Base-by-base conservation (phyloP, 2,329 filamentous ascomycete genomes). In the Westerdykella ornata region DNA sequence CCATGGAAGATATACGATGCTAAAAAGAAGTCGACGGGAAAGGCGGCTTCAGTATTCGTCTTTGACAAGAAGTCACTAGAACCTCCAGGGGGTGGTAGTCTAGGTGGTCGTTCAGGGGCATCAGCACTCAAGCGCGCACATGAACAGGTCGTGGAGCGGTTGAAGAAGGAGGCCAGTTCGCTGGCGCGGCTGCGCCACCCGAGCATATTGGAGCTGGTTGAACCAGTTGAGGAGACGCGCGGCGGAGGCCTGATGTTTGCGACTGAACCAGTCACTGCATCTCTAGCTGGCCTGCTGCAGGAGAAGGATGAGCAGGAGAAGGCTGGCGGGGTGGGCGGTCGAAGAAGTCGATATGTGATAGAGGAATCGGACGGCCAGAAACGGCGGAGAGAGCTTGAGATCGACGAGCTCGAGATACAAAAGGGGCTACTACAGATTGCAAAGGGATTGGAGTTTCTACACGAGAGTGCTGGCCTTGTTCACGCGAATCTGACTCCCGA, bases 1-100 rank as follows among this genome's bases (percentile, higher is more conserved):
- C 87, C 89, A 44, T 98, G 92, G 92, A 94, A 88, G 72, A 92
- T 98, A 59, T 90, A 90, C 75, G 89, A 96, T 70, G 89, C 86
- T 44, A 97, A 94, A 73, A 94, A 94, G 71, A 97, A 96, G 70
- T 88, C 85, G 20, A 95, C 88, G 0, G 87, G 86, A 52, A 94
- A 92, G 65, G 68, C 82, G 6, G 92, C 84, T 41, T 96, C 89
- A 13, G 82, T 97, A 52, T 98, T 97, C 59, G 82, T 97, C 51
- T 96, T 97, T 64, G 92, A 98, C 52, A 83, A 81, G 63, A 95
- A 94, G 68, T 79, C 80, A 1, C 72, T 98, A 41, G 89, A 96
- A 43, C 71, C 79, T 8, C 76, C 82, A 44, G 75, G 77, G 13
- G 76, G 73, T 36, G 77, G 79, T 17, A 54, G 61, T 5, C 68